Percentiles rank a stretch among this genome's conserved stretches.
phyloP scores from a whole-genome alignment of 2,329 filamentous ascomycete genomes.

The Diaporthe eres region DNA sequence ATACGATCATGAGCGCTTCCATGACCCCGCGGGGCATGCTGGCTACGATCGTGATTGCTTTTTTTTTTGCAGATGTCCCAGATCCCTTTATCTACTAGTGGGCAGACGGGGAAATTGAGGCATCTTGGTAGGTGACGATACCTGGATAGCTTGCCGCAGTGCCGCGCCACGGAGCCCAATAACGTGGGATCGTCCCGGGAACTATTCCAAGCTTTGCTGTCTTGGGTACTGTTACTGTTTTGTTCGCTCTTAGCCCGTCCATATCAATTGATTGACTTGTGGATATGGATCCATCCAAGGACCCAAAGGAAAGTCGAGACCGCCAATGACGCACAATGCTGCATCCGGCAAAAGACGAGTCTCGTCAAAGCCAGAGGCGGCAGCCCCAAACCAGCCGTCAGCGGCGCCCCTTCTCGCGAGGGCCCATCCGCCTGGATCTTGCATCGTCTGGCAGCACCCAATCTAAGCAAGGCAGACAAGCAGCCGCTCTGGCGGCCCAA shows the following conservation, averaged over 20 bases:
- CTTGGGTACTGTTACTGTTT: no score
- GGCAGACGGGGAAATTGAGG: constrained; percentile 20
- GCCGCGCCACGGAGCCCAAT: constrained; percentile 20
- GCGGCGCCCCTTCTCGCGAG: neutral
- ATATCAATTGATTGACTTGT: constrained; percentile 11
- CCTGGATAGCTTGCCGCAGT: constrained; percentile 12
- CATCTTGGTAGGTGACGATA: constrained; percentile 10
- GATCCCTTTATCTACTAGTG: constrained; percentile 25
- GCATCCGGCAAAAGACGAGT: constrained; percentile 32
- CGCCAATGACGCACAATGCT: constrained; percentile 35
- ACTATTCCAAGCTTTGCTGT: constrained; percentile 16
- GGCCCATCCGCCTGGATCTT: neutral
- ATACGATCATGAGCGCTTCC: constrained; percentile 22
- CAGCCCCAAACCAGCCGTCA: constrained; percentile 29
- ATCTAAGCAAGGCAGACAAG: neutral
- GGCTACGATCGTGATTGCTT: constrained; percentile 4
- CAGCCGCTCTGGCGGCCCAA: constrained; percentile 24
- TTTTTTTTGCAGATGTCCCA: constrained; percentile 2
- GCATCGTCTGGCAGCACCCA: neutral
- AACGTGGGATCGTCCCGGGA: constrained; percentile 30
- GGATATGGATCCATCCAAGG: neutral
- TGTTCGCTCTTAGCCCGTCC: neutral
- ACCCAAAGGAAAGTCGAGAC: constrained; percentile 11
- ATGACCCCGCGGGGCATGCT: neutral
- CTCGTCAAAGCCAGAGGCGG: constrained; percentile 27